These are phyloP conservation scores for Acer negundo DNA, from an alignment of 345 rosid genomes.

Conservation along the genomic window DNA sequence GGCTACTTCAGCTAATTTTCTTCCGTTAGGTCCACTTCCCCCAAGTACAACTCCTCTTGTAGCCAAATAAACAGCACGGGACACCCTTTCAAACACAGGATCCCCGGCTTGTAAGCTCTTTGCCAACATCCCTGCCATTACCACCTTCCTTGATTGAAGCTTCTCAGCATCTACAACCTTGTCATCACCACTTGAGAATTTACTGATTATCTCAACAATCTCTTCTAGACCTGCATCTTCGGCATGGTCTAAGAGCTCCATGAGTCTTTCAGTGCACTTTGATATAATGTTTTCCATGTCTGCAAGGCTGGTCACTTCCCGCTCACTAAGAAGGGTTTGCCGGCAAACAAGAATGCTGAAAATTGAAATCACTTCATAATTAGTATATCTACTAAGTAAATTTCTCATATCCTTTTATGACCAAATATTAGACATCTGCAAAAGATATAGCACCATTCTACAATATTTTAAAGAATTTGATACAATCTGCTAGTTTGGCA, in stretches of 20 bases:
- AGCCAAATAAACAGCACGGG: constrained; percentile 63
- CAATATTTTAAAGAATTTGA: too few relatives aligned
- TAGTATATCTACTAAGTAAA: neutral
- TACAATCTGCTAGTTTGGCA: too few relatives aligned
- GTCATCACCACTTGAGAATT: constrained; percentile 33
- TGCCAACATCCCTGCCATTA: constrained; percentile 66
- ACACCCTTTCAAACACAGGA: constrained; percentile 72
- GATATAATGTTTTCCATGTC: constrained; percentile 59
- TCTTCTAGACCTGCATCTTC: constrained; percentile 58
- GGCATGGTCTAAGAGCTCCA: constrained; percentile 49
- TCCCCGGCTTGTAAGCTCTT: constrained; percentile 83
- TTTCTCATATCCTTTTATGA: too few relatives aligned
- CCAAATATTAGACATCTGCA: too few relatives aligned
- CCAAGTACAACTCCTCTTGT: constrained; percentile 65
- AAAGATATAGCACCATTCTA: too few relatives aligned
- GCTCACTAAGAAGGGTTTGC: constrained; percentile 65
- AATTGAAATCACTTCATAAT: constrained; percentile 12
- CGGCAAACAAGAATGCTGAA: constrained; percentile 83
- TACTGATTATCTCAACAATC: constrained; percentile 54
- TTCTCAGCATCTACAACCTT: constrained; percentile 24
- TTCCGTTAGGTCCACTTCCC: constrained; percentile 55
- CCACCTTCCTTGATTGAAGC: constrained; percentile 45
- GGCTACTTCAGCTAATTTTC: constrained; percentile 54
- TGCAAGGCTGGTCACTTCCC: constrained; percentile 38
- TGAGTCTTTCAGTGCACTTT: constrained; percentile 41